phyloP scores from a whole-genome alignment of 306 rosid species.

The Prunus davidiana region DNA sequence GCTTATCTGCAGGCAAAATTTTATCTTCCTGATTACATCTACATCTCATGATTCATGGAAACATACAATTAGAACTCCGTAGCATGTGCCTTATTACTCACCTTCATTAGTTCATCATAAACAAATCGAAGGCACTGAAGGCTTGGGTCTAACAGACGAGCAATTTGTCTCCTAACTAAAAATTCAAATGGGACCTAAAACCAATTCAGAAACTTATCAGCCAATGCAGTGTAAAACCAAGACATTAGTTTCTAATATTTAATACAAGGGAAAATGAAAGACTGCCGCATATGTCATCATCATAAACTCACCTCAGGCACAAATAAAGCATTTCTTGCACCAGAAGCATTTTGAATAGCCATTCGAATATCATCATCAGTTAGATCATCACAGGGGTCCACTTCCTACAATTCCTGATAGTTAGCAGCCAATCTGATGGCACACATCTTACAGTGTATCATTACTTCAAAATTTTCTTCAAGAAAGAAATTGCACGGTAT shows the following conservation, averaged over 20 bases:
- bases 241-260: not conserved
- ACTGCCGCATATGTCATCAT: slow-evolving; percentile 6
- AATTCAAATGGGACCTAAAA: slow-evolving; percentile 44
- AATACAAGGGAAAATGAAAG: not conserved
- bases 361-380: slow-evolving; percentile 41
- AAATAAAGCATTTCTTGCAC: slow-evolving; percentile 38
- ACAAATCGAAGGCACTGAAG: slow-evolving; percentile 43
- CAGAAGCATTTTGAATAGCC: slow-evolving; percentile 46
- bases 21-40: not conserved
- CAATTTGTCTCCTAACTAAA: slow-evolving; percentile 38
- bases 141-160: slow-evolving; percentile 44
- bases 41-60: slow-evolving; percentile 5
- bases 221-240: not conserved
- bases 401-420: slow-evolving; percentile 33
- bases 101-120: slow-evolving; percentile 42
- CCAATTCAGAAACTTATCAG: not conserved
- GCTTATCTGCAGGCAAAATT: slow-evolving; percentile 35
- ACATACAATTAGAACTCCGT: not conserved
- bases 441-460: not conserved
- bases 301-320: slow-evolving; percentile 39
- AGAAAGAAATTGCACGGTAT: not conserved
- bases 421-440: not conserved
- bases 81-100: slow-evolving; percentile 10
- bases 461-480: not conserved
- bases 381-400: slow-evolving; percentile 41